Conservation (phyloP, 1,284 basidiomycete species). For the Singerocomus rubriflavus region DNA sequence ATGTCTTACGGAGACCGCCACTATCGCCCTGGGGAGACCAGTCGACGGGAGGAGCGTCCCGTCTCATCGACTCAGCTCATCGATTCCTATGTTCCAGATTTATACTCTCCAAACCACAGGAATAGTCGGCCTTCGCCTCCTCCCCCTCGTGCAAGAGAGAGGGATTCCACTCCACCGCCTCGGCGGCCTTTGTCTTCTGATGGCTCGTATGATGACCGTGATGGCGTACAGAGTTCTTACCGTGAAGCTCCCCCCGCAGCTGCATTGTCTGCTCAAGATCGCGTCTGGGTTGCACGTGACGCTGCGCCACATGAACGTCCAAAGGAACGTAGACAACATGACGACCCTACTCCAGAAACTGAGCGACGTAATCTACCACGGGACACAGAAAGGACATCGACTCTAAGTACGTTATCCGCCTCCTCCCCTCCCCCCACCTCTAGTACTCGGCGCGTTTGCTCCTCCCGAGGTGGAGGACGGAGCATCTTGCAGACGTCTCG, state of each 20-base stretch:
- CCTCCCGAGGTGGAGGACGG: constrained; percentile 50
- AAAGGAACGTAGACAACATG: constrained; percentile 28
- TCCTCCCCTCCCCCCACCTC: constrained; percentile 49
- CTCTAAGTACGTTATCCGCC: constrained; percentile 77
- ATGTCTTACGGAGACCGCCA: constrained; percentile 56
- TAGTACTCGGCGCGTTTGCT: constrained; percentile 40
- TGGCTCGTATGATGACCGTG: constrained; percentile 23
- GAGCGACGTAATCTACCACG: constrained; percentile 37
- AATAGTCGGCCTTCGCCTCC: constrained; percentile 20
- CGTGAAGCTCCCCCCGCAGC: constrained; percentile 28
- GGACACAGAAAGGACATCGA: constrained; percentile 45
- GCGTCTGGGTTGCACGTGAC: constrained; percentile 18
- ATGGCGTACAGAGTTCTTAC: constrained; percentile 26
- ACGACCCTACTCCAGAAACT: constrained; percentile 24
- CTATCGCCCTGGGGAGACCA: constrained; percentile 51
- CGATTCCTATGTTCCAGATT: constrained; percentile 34
- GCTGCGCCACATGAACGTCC: constrained; percentile 15
- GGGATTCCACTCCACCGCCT: constrained; percentile 18
- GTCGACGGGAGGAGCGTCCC: constrained; percentile 30
- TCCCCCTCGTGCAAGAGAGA: constrained; percentile 24
- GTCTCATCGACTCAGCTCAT: constrained; percentile 24
- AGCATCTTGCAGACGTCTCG: constrained; percentile 43
- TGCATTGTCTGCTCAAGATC: constrained; percentile 21
- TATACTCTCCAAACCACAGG: constrained; percentile 26
- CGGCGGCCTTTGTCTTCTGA: constrained; percentile 23